Evolutionary conservation across 768 basidiomycete genomes (phyloP).

Genomic region (Amanita rubescens): DNA sequence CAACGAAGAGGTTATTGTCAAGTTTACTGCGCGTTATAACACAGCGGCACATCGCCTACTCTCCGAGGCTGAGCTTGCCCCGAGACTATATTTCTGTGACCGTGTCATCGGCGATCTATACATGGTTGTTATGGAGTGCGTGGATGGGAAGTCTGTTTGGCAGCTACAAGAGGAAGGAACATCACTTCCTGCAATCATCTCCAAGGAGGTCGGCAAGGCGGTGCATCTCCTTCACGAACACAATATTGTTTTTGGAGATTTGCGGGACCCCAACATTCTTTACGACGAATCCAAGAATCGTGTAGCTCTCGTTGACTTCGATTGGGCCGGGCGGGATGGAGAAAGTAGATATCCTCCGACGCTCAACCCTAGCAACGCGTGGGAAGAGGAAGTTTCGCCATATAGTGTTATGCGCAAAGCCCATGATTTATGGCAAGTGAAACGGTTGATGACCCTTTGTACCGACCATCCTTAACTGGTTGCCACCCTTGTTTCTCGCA

Average conservation of each 20-base stretch:
- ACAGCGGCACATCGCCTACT: constrained; percentile 12
- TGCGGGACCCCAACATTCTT: constrained; percentile 21
- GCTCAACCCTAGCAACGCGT: constrained; percentile 11
- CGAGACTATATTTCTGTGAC: constrained; percentile 13
- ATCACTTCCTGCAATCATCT: constrained; percentile 10
- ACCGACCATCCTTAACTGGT: background rate
- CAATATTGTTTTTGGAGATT: constrained; percentile 23
- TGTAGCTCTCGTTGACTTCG: constrained; percentile 21
- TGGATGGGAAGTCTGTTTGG: constrained; percentile 11
- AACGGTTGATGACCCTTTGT: constrained; percentile 9
- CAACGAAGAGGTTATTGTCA: constrained; percentile 15
- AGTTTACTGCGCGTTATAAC: constrained; percentile 18
- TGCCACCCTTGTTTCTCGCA: background rate
- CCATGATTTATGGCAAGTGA: constrained; percentile 17
- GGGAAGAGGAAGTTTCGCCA: constrained; percentile 11
- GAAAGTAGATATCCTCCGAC: constrained; percentile 18
- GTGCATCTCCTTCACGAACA: constrained; percentile 11
- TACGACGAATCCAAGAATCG: constrained; percentile 7
- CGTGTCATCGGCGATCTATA: constrained; percentile 14
- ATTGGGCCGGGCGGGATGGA: constrained; percentile 19
- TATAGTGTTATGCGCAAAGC: constrained; percentile 16
- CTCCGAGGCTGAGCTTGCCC: constrained; percentile 12
- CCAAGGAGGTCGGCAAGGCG: constrained; percentile 9
- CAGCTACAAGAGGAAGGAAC: constrained; percentile 20
- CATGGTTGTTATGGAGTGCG: constrained; percentile 16